Conservation (phyloP, 345 rosid genomes). For the Ceriops zippeliana region DNA sequence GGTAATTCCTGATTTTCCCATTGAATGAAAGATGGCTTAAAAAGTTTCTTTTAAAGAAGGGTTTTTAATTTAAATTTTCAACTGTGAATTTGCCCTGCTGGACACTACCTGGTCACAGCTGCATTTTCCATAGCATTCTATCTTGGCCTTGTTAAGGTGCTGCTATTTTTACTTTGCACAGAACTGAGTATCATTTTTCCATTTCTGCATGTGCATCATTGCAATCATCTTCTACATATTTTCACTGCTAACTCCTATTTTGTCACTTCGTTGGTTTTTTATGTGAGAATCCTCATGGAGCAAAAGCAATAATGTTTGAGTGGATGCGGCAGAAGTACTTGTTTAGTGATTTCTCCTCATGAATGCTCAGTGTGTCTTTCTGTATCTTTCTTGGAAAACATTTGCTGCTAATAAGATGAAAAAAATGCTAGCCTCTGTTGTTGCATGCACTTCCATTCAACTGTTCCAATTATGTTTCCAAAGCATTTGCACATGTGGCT, state of each 20-base stretch:
- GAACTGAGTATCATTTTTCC: not conserved
- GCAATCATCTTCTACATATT: not conserved
- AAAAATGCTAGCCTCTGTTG: not conserved
- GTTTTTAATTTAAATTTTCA: too few species aligned
- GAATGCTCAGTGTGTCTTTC: not conserved
- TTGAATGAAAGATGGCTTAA: not conserved
- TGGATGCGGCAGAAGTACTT: not conserved
- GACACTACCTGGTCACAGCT: not conserved
- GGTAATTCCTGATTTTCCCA: conserved; percentile 43
- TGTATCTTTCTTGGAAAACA: not conserved
- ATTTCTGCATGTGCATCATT: not conserved
- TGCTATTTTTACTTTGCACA: not conserved
- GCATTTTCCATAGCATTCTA: not conserved
- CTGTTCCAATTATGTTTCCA: not conserved
- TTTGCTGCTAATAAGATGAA: not conserved
- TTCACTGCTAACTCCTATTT: not conserved
- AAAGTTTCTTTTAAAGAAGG: too few species aligned
- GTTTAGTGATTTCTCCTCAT: not conserved
- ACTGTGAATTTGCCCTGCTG: not conserved
- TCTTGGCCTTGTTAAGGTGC: not conserved
- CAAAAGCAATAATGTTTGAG: not conserved
- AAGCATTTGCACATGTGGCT: not conserved
- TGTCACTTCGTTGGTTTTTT: not conserved
- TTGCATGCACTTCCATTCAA: not conserved
- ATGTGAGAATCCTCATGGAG: not conserved